Evolutionary conservation across 495 filamentous ascomycete genomes (phyloP).

Genomic region (Talaromyces trachyspermus): DNA sequence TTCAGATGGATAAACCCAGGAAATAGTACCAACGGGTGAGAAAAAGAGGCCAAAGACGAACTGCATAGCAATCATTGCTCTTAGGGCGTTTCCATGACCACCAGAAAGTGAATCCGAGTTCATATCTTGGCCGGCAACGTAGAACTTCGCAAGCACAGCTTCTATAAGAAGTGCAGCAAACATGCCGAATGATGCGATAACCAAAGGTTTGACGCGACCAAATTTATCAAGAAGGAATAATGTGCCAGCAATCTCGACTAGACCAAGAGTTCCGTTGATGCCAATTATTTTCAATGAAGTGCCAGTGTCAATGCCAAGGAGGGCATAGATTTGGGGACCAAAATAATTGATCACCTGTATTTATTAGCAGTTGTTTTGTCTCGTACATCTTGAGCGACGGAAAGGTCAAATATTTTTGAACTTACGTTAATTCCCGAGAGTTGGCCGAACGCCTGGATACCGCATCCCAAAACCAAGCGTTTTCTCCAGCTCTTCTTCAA

Average conservation of each 20-base stretch:
- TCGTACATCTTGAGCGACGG: not conserved
- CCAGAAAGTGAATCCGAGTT: too few relatives aligned
- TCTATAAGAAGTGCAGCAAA: constrained; percentile 46
- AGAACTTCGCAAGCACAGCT: constrained; percentile 32
- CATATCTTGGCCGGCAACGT: too few relatives aligned
- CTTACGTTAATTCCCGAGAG: constrained; percentile 42
- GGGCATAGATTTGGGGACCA: not conserved
- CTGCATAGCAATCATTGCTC: constrained; percentile 49
- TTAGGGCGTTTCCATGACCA: constrained; percentile 36
- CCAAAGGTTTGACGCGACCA: constrained; percentile 43
- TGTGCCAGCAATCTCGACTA: constrained; percentile 39
- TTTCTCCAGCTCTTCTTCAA: constrained; percentile 35
- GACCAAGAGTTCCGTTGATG: constrained; percentile 7
- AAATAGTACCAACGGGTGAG: constrained; percentile 46
- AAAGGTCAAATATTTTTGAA: not conserved
- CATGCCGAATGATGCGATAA: constrained; percentile 41
- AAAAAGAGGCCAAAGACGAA: constrained; percentile 51
- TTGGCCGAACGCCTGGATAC: constrained; percentile 46
- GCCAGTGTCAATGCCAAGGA: constrained; percentile 9
- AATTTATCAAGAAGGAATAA: constrained; percentile 46
- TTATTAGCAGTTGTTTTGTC: not conserved
- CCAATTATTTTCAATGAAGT: constrained; percentile 16
- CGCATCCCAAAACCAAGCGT: constrained; percentile 43
- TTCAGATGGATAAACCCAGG: constrained; percentile 43
- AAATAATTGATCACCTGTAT: constrained; percentile 7